Evolutionary conservation across 108 stramenopile species (phyloP).

Genomic region (Fistulifera solaris): DNA sequence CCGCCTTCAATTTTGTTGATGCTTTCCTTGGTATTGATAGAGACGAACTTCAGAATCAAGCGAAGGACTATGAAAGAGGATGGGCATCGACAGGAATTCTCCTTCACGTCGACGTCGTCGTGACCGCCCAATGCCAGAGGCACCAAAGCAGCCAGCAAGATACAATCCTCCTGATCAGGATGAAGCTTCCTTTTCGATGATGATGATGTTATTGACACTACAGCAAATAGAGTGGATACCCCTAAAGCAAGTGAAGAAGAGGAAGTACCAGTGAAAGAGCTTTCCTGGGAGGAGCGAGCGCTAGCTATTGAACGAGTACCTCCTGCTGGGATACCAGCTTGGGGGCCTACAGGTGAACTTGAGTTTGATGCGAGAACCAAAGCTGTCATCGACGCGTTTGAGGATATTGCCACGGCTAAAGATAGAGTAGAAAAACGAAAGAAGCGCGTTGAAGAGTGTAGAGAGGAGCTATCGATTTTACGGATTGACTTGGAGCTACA

Average conservation of each 20-base stretch:
- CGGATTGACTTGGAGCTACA: constrained; percentile 34
- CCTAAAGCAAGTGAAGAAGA: constrained; percentile 2
- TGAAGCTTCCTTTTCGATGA: too few relatives aligned
- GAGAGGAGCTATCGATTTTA: constrained; percentile 55
- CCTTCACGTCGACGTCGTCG: neutral
- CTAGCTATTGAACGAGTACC: constrained; percentile 70
- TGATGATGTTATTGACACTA: neutral
- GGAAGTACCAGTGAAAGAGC: constrained; percentile 10
- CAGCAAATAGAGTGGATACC: constrained; percentile 4
- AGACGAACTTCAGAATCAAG: constrained; percentile 25
- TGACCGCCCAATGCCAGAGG: neutral
- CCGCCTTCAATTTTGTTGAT: constrained; percentile 20
- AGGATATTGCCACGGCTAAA: constrained; percentile 50
- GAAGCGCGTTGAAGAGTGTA: constrained; percentile 39
- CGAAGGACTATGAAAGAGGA: constrained; percentile 30
- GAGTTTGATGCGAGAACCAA: constrained; percentile 50
- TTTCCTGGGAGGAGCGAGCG: constrained; percentile 65
- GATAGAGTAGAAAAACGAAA: constrained; percentile 36
- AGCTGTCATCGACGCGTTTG: constrained; percentile 58
- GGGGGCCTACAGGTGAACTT: constrained; percentile 68
- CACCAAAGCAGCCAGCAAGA: constrained; percentile 5
- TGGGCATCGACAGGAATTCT: constrained; percentile 19
- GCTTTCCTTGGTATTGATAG: constrained; percentile 27
- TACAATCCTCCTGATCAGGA: neutral
- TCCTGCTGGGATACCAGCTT: constrained; percentile 45